These are phyloP conservation scores for Blastobotrys indianensis DNA, from an alignment of 1,139 yeast genomes.

Conservation along the genomic window DNA sequence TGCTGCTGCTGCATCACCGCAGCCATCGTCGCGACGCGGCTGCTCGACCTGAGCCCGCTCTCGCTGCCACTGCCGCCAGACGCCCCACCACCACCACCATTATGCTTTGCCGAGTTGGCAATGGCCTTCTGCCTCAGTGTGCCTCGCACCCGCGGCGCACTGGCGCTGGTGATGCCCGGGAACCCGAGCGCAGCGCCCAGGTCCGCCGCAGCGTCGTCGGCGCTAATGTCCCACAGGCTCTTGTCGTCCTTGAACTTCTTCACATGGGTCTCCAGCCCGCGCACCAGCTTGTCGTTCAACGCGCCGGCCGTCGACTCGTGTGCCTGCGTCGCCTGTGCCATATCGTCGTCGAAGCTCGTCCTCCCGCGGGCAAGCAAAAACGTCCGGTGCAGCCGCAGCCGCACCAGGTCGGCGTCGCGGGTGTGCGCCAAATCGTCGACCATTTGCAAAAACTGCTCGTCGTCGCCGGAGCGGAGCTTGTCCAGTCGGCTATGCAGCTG, in stretches of 20 bases:
- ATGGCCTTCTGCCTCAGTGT: no score
- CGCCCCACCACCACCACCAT: not conserved
- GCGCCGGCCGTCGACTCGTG: slow-evolving; percentile 71
- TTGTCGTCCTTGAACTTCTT: slow-evolving; percentile 83
- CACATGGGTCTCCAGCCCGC: slow-evolving; percentile 69
- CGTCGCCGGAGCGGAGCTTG: slow-evolving; percentile 70
- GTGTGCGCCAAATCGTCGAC: slow-evolving; percentile 63
- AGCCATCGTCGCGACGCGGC: not conserved
- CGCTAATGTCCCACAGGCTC: slow-evolving; percentile 74
- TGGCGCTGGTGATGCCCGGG: slow-evolving; percentile 8
- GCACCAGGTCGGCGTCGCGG: slow-evolving; percentile 74
- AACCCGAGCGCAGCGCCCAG: slow-evolving; percentile 10
- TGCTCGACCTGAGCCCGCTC: slow-evolving; percentile 6
- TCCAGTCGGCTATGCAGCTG: slow-evolving; percentile 15
- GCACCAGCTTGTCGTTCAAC: slow-evolving; percentile 74
- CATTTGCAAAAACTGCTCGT: slow-evolving; percentile 50
- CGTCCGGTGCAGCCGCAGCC: slow-evolving; percentile 72
- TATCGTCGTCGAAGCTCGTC: slow-evolving; percentile 68
- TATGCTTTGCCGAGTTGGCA: no score
- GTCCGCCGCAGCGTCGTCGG: slow-evolving; percentile 38
- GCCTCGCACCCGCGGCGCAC: not conserved
- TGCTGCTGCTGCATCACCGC: not conserved
- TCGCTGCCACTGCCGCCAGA: slow-evolving; percentile 1
- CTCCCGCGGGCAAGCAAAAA: slow-evolving; percentile 74
- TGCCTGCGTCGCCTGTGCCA: slow-evolving; percentile 64